Conservation (phyloP, 1,284 basidiomycete species). For the Microbotryum violaceum region DNA sequence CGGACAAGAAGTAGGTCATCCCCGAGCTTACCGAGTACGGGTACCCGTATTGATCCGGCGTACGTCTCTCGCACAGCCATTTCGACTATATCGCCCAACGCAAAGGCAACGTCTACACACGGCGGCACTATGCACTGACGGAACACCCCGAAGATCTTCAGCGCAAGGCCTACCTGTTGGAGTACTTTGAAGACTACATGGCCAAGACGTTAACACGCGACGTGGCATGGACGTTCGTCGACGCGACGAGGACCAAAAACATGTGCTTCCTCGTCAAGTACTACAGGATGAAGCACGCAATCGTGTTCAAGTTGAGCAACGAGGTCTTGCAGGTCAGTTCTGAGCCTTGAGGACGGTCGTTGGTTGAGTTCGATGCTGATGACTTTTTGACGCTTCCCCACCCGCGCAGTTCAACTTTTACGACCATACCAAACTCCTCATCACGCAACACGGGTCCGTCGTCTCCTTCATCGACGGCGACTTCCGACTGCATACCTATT, state of each 20-base stretch:
- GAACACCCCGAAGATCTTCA: slow-evolving; percentile 53
- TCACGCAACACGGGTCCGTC: slow-evolving; percentile 68
- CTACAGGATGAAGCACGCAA: slow-evolving; percentile 90
- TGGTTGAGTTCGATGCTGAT: neutral
- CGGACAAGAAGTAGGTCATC: slow-evolving; percentile 64
- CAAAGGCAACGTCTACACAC: slow-evolving; percentile 33
- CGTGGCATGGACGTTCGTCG: slow-evolving; percentile 70
- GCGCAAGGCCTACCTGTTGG: slow-evolving; percentile 79
- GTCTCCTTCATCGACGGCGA: slow-evolving; percentile 86
- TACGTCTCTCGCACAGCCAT: slow-evolving; percentile 50
- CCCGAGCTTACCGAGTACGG: neutral
- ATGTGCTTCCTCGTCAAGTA: slow-evolving; percentile 96
- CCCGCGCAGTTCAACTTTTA: slow-evolving; percentile 90
- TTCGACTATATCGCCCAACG: slow-evolving; percentile 63
- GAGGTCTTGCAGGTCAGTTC: slow-evolving; percentile 73
- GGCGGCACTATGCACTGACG: slow-evolving; percentile 39
- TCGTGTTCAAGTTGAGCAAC: slow-evolving; percentile 91
- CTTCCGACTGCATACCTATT: slow-evolving; percentile 67
- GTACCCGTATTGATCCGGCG: neutral
- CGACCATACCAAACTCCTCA: slow-evolving; percentile 90
- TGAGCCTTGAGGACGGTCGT: neutral
- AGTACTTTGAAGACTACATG: slow-evolving; percentile 89
- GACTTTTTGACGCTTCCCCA: neutral
- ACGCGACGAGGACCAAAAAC: slow-evolving; percentile 59
- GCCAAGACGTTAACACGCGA: slow-evolving; percentile 74